Conservation (phyloP, 2,329 filamentous ascomycete species). For the Claviceps sp. region DNA sequence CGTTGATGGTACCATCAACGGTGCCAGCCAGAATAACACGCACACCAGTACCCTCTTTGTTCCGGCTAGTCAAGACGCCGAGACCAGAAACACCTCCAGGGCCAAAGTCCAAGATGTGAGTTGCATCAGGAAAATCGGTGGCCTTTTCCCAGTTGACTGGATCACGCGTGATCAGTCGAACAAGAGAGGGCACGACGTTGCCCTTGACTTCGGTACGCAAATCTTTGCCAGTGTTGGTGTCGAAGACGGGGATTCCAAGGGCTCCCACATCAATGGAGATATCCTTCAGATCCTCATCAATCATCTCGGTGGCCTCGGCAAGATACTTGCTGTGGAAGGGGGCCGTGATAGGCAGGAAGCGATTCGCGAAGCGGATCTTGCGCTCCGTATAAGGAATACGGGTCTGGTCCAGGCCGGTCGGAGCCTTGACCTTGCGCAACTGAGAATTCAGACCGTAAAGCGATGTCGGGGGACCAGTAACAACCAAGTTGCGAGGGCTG, state of each 20-base stretch:
- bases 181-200: slow-evolving; percentile 72
- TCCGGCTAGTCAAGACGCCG: slow-evolving; percentile 90
- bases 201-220: slow-evolving; percentile 55
- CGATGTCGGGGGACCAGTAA: slow-evolving; percentile 90
- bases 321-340: slow-evolving; percentile 98
- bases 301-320: slow-evolving; percentile 63
- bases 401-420: slow-evolving; percentile 93
- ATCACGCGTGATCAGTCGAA: slow-evolving; percentile 89
- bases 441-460: slow-evolving; percentile 92
- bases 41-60: slow-evolving; percentile 97
- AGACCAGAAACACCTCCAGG: slow-evolving; percentile 94
- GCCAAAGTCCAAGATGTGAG: slow-evolving; percentile 92
- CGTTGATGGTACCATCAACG: slow-evolving; percentile 78
- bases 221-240: slow-evolving; percentile 82
- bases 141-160: slow-evolving; percentile 94
- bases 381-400: slow-evolving; percentile 88
- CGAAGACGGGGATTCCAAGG: slow-evolving; percentile 74
- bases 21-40: slow-evolving; percentile 89
- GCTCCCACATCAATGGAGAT: slow-evolving; percentile 60
- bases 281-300: slow-evolving; percentile 77
- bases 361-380: slow-evolving; percentile 91
- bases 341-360: slow-evolving; percentile 92
- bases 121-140: slow-evolving; percentile 79
- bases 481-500: slow-evolving; percentile 92
- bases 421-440: slow-evolving; percentile 90